A percentile compares a stretch with the other conserved stretches of the same genome.
Evolutionary conservation across 495 filamentous ascomycete species (phyloP).

Genomic region (Annulohypoxylon maeteangense): DNA sequence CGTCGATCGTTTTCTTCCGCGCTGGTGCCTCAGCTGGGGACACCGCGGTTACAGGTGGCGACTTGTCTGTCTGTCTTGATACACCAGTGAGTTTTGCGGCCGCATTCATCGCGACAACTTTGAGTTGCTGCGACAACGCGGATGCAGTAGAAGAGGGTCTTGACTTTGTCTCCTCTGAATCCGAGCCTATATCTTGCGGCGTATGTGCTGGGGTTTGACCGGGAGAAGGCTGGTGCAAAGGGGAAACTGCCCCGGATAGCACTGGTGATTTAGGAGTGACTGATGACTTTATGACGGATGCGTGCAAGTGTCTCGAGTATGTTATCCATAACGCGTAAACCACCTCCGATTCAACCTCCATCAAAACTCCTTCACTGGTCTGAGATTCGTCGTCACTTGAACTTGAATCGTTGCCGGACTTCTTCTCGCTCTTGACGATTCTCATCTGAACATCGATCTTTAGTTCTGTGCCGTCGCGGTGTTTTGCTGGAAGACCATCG

Average conservation of each 20-base stretch:
- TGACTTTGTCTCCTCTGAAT: slow-evolving; percentile 54
- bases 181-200: slow-evolving; percentile 63
- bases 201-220: slow-evolving; percentile 70
- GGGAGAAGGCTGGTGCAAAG: slow-evolving; percentile 79
- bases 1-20: slow-evolving; percentile 82
- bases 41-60: slow-evolving; percentile 38
- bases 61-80: slow-evolving; percentile 50
- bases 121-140: slow-evolving; percentile 78
- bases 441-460: slow-evolving; percentile 96
- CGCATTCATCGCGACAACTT: slow-evolving; percentile 69
- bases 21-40: slow-evolving; percentile 41
- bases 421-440: slow-evolving; percentile 86
- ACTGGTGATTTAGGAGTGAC: slow-evolving; percentile 67
- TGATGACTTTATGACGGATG: slow-evolving; percentile 57
- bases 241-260: slow-evolving; percentile 68
- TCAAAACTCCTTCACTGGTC: slow-evolving; percentile 45
- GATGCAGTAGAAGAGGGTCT: slow-evolving; percentile 58
- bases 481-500: slow-evolving; percentile 82
- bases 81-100: slow-evolving; percentile 60
- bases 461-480: slow-evolving; percentile 89
- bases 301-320: slow-evolving; percentile 92
- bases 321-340: slow-evolving; percentile 98
- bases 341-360: slow-evolving; percentile 68
- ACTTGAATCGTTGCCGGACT: slow-evolving; percentile 51
- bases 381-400: slow-evolving; percentile 62